Evolutionary conservation across 768 basidiomycete species (phyloP).

Genomic region (Hygrophorus russula): DNA sequence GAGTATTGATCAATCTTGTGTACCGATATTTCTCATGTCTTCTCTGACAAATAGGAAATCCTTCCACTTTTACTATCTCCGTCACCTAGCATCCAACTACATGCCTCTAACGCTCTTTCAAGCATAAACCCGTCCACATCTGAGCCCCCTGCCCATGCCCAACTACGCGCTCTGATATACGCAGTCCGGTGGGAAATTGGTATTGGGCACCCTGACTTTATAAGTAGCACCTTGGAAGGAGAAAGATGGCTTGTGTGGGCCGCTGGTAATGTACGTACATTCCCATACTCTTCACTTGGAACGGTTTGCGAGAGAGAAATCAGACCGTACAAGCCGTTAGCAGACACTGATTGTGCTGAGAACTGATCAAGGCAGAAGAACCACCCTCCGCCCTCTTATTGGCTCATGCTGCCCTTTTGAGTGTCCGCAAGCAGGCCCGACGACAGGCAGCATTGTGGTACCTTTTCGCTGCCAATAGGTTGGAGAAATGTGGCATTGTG

Average conservation of each 20-base stretch:
- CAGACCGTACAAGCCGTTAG: not conserved
- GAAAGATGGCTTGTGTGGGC: slow-evolving; percentile 85
- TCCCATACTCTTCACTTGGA: slow-evolving; percentile 1
- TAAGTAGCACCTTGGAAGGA: slow-evolving; percentile 48
- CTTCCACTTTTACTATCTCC: slow-evolving; percentile 64
- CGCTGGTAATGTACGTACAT: slow-evolving; percentile 57
- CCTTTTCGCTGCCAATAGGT: slow-evolving; percentile 56
- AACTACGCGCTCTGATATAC: slow-evolving; percentile 54
- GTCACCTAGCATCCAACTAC: slow-evolving; percentile 45
- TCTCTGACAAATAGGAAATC: slow-evolving; percentile 50
- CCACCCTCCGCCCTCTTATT: slow-evolving; percentile 68
- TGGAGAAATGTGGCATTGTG: slow-evolving; percentile 82
- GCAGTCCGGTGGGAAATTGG: slow-evolving; percentile 73
- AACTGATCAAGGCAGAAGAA: slow-evolving; percentile 59
- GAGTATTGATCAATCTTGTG: slow-evolving; percentile 16
- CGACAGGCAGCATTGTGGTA: slow-evolving; percentile 75
- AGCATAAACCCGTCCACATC: slow-evolving; percentile 28
- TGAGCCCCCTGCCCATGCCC: slow-evolving; percentile 50
- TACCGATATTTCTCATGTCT: not conserved
- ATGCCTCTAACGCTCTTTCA: slow-evolving; percentile 52
- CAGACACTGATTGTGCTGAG: slow-evolving; percentile 15
- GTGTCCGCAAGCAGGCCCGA: slow-evolving; percentile 40
- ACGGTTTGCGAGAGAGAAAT: not conserved
- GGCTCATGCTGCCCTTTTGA: slow-evolving; percentile 69
- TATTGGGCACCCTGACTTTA: slow-evolving; percentile 47